These are phyloP conservation scores for Annulohypoxylon stygium DNA, from an alignment of 495 filamentous ascomycete genomes.

Conservation along the genomic window DNA sequence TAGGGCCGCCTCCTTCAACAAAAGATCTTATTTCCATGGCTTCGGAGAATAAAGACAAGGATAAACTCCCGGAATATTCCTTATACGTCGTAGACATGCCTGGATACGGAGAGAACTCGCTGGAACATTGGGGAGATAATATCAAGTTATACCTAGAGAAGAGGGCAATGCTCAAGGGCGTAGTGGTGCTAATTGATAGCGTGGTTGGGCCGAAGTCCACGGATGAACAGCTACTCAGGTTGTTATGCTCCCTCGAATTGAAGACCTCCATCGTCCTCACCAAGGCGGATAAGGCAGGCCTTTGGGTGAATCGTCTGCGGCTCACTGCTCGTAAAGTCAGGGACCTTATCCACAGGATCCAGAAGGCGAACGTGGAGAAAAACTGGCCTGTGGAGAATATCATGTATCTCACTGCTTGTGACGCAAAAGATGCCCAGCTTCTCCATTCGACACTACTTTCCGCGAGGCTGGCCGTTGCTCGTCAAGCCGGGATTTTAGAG, in stretches of 20 bases:
- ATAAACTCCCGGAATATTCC: conserved; percentile 66
- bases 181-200: conserved; percentile 86
- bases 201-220: conserved; percentile 81
- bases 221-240: conserved; percentile 74
- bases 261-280: conserved; percentile 84
- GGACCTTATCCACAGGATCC: conserved; percentile 52
- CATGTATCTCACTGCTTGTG: conserved; percentile 63
- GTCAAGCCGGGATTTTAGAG: conserved; percentile 55
- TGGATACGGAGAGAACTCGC: conserved; percentile 86
- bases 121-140: conserved; percentile 83
- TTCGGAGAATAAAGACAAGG: conserved; percentile 55
- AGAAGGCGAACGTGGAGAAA: conserved; percentile 51
- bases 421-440: conserved; percentile 46
- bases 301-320: conserved; percentile 47
- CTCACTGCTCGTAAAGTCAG: conserved; percentile 56
- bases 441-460: conserved; percentile 49
- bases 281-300: conserved; percentile 76
- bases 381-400: conserved; percentile 61
- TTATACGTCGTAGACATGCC: conserved; percentile 89
- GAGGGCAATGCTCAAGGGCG: conserved; percentile 81
- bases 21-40: conserved; percentile 37
- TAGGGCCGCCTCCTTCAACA: conserved; percentile 63
- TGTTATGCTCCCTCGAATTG: conserved; percentile 73
- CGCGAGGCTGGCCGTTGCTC: conserved; percentile 56
- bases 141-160: conserved; percentile 84